These are phyloP conservation scores for Rhizophagus sp. DNA, from an alignment of 192 early-diverging fungal genomes.

Conservation along the genomic window DNA sequence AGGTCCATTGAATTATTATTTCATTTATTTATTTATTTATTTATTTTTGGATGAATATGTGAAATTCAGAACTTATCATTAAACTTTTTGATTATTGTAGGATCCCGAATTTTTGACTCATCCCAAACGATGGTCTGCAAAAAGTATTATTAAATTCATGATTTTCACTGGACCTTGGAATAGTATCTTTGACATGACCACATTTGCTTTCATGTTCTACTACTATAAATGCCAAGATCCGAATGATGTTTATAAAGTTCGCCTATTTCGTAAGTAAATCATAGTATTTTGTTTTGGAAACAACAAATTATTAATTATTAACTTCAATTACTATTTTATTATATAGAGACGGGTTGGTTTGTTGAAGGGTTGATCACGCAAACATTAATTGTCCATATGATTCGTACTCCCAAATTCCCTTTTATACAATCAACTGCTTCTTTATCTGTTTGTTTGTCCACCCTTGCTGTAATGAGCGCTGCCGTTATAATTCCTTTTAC, in stretches of 20 bases:
- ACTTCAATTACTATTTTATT: too few species aligned
- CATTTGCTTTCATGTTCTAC: constrained; percentile 45
- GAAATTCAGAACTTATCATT: neutral
- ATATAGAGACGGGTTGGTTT: constrained; percentile 46
- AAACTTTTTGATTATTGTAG: neutral
- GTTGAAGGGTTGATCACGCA: constrained; percentile 46
- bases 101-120: constrained; percentile 46
- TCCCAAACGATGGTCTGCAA: constrained; percentile 47
- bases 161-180: constrained; percentile 50
- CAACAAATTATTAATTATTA: neutral
- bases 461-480: constrained; percentile 30
- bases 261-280: constrained; percentile 30
- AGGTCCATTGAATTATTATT: neutral
- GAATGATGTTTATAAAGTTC: constrained; percentile 17
- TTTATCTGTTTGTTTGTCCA: constrained; percentile 30
- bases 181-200: constrained; percentile 48
- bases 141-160: constrained; percentile 50
- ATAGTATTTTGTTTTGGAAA: too few species aligned
- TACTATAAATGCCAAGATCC: constrained; percentile 38
- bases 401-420: constrained; percentile 49
- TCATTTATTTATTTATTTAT: too few species aligned
- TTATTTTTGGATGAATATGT: neutral
- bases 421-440: constrained; percentile 47
- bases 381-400: constrained; percentile 48
- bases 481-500: constrained; percentile 36